Evolutionary conservation across 1,139 yeast species (phyloP), one percentile per base, ranked within the genome.

Genomic region (Saccharomyces hybrid): DNA sequence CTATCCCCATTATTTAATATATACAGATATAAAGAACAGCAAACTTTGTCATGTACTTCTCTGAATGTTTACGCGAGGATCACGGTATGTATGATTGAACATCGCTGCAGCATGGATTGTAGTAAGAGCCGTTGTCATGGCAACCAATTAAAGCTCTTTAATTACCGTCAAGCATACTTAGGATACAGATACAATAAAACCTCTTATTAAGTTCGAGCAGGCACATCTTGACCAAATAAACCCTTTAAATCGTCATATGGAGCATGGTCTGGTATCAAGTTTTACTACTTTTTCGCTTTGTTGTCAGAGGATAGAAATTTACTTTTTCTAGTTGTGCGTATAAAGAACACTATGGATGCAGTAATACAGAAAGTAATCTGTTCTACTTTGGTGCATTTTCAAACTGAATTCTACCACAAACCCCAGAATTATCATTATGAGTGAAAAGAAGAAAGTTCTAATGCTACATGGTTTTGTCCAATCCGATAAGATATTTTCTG

Each of bases 401-500:
- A 38, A 8, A 38, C 13, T 38, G 16, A 9, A 38, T 16, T 11
- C 56, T 9, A 57, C 53, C 63, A 59, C 59, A n/a, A 31, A 49
- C 31, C 3, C 23, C 16, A 20, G 13, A 16, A 5, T 7, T 7
- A 16, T 16, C 9, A 38, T 3, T 9, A 16, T 38, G 44, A 16
- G 44, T 16, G 44, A 16, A 9, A 38, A 20, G 16, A 57, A 50
- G 51, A 76, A 71, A 56, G 70, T 81, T 47, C 69, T 81, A 9
- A 78, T 81, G 73, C 70, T 81, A 7, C 85, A 81, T 61, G 85
- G 85, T 2, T 81, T 74, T 62, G 78, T 79, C 8, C 95, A 89
- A 71, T 85, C 82, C 53, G 95, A 90, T 2, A 74, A 79, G 29
- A 75, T 84, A 1, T 84, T 88, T 64, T 82, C 88, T 1, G 82